Percentiles rank a stretch among this genome's conserved stretches.
Evolutionary conservation across 2,329 filamentous ascomycete genomes (phyloP).

Genomic region (Penicillium sp.): DNA sequence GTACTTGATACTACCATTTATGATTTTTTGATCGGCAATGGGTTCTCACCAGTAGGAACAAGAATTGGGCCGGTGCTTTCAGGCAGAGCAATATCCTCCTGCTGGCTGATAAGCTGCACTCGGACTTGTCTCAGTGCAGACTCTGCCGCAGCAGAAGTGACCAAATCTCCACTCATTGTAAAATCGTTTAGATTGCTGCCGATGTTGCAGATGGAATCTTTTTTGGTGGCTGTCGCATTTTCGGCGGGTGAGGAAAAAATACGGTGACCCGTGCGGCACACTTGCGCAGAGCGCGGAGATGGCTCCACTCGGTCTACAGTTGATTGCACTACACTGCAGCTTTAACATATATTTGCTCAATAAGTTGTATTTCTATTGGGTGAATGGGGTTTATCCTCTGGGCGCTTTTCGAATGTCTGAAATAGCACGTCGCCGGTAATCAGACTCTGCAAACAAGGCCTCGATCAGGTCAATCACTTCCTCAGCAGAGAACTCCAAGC

Average conservation of each 20-base stretch:
- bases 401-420: constrained; percentile 51
- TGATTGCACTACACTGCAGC: neutral
- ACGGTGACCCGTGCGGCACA: constrained; percentile 43
- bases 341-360: neutral
- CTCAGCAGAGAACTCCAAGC: constrained; percentile 59
- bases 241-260: constrained; percentile 38
- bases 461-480: constrained; percentile 63
- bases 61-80: constrained; percentile 56
- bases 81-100: constrained; percentile 54
- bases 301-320: constrained; percentile 11
- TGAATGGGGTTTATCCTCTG: constrained; percentile 8
- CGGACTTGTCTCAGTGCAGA: constrained; percentile 50
- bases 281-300: constrained; percentile 39
- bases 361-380: neutral
- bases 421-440: constrained; percentile 57
- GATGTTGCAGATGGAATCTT: constrained; percentile 14
- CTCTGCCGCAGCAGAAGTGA: constrained; percentile 20
- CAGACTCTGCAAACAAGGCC: constrained; percentile 63
- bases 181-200: constrained; percentile 15
- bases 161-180: constrained; percentile 28
- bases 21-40: neutral
- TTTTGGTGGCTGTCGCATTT: constrained; percentile 28
- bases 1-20: constrained; percentile 5
- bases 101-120: constrained; percentile 54
- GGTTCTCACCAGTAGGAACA: constrained; percentile 53